Percentiles rank a stretch among this genome's conserved stretches.
phyloP scores from a whole-genome alignment of 148 eudicot species.

The Arbutus unedo region DNA sequence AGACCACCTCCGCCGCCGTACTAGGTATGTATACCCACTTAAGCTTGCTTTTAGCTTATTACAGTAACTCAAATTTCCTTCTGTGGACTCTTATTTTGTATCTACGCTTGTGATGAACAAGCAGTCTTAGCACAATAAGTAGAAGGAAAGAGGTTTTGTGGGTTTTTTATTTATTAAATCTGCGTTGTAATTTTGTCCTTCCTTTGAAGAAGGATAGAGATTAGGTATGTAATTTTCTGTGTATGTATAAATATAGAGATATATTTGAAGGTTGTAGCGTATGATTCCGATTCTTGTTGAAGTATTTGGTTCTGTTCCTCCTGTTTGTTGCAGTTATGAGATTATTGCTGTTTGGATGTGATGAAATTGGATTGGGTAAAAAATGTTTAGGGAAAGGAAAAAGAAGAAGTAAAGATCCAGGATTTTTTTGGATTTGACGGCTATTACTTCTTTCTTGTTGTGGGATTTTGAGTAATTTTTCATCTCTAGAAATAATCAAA shows the following conservation, averaged over 20 bases:
- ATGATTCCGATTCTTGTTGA: neutral
- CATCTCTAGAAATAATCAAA: too few species aligned
- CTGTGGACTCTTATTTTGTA: neutral
- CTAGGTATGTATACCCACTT: neutral
- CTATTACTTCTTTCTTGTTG: too few species aligned
- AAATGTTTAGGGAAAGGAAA: neutral
- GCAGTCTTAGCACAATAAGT: neutral
- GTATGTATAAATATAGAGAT: neutral
- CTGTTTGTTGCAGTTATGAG: too few species aligned
- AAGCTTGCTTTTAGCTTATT: neutral
- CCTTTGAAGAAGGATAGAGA: neutral
- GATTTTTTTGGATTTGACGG: too few species aligned
- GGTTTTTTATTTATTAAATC: too few species aligned
- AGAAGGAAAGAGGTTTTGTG: neutral
- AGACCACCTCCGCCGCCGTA: slow-evolving; percentile 29
- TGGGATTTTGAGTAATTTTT: too few species aligned
- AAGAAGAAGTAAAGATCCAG: too few species aligned
- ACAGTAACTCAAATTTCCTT: neutral
- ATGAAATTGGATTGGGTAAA: neutral
- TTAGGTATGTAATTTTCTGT: neutral
- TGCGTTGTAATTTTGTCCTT: too few species aligned
- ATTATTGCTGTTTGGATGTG: neutral
- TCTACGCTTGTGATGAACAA: neutral
- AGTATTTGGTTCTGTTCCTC: too few species aligned
- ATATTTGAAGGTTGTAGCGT: neutral